phyloP scores from a whole-genome alignment of 2,329 filamentous ascomycete species.

The Nigrograna mackinnonii region DNA sequence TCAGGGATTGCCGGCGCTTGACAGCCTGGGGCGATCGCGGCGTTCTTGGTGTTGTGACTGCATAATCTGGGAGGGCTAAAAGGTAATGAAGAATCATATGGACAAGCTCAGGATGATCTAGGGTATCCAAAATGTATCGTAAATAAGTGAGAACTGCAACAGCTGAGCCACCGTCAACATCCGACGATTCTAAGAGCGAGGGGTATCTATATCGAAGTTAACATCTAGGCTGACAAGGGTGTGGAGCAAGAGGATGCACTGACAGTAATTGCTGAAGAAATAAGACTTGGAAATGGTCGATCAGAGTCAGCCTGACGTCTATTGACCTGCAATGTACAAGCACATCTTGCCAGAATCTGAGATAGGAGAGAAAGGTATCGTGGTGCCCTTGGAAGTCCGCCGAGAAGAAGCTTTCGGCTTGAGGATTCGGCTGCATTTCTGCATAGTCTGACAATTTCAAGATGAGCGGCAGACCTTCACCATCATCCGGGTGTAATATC shows the following conservation, averaged over 20 bases:
- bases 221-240: too few species aligned
- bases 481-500: constrained; percentile 66
- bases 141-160: constrained; percentile 95
- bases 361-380: constrained; percentile 90
- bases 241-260: too few species aligned
- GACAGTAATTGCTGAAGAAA: constrained; percentile 93
- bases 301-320: constrained; percentile 87
- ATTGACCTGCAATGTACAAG: constrained; percentile 91
- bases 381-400: constrained; percentile 82
- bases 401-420: constrained; percentile 72
- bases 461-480: constrained; percentile 77
- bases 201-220: constrained; percentile 80
- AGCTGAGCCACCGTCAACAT: constrained; percentile 94
- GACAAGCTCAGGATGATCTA: constrained; percentile 93
- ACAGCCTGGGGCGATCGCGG: constrained; percentile 63
- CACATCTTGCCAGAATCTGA: constrained; percentile 98
- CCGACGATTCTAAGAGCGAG: constrained; percentile 92
- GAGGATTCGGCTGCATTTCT: constrained; percentile 67
- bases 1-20: constrained; percentile 84
- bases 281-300: constrained; percentile 96
- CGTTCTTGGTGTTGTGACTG: constrained; percentile 34
- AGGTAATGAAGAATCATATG: constrained; percentile 93
- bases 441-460: constrained; percentile 88
- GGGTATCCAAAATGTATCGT: constrained; percentile 82
- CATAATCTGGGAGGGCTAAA: constrained; percentile 72